Conservation (phyloP, 768 basidiomycete species). For the Kwoniella sp. region DNA sequence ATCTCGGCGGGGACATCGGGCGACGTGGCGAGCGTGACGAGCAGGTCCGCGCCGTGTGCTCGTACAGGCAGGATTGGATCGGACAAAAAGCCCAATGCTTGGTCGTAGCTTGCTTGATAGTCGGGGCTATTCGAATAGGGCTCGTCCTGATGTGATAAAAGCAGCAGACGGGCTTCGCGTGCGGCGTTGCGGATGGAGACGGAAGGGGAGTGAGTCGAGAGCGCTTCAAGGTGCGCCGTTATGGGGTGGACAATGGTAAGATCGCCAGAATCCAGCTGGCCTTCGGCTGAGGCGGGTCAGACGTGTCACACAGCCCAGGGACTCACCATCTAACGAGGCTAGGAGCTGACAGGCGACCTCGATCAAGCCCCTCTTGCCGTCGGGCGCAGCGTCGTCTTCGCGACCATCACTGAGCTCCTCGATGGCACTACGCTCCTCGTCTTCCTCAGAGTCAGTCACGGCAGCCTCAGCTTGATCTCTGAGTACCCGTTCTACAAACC, state of each 20-base stretch:
- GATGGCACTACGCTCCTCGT: constrained; percentile 51
- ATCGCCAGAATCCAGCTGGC: constrained; percentile 46
- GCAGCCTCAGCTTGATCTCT: constrained; percentile 11
- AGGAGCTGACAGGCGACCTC: constrained; percentile 50
- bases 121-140: too few relatives aligned
- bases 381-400: constrained; percentile 44
- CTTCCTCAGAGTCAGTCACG: constrained; percentile 31
- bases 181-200: constrained; percentile 59
- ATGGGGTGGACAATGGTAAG: constrained; percentile 69
- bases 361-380: constrained; percentile 58
- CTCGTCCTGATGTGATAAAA: constrained; percentile 70
- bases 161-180: constrained; percentile 74
- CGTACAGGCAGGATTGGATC: constrained; percentile 90
- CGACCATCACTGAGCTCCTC: constrained; percentile 56
- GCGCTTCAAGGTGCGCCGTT: constrained; percentile 60
- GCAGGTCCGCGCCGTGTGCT: constrained; percentile 79
- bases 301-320: not conserved
- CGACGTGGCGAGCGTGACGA: constrained; percentile 65
- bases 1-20: constrained; percentile 58
- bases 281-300: constrained; percentile 28
- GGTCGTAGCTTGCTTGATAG: constrained; percentile 76
- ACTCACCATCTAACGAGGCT: constrained; percentile 76
- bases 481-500: constrained; percentile 75
- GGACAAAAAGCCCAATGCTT: constrained; percentile 78
- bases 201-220: constrained; percentile 56